A percentile compares a stretch with the other conserved stretches of the same genome.
Evolutionary conservation across 2,329 filamentous ascomycete species (phyloP).

Genomic region (Neoscytalidium dimidiatum): DNA sequence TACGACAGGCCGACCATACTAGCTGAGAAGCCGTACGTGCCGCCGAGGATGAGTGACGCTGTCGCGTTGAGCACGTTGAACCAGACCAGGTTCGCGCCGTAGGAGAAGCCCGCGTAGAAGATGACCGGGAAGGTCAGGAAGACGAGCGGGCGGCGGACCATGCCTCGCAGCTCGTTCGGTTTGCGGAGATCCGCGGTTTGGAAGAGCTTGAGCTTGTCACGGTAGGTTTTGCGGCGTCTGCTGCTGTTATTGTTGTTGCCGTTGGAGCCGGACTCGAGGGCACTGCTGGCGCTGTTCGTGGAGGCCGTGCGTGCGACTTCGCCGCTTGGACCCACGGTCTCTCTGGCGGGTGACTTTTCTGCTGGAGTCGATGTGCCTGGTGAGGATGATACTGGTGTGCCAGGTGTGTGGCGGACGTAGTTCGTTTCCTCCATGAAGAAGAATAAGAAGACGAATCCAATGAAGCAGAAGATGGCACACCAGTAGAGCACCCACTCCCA

Average conservation of each 20-base stretch:
- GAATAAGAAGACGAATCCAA: conserved; percentile 55
- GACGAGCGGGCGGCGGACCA: conserved; percentile 34
- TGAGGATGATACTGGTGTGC: conserved; percentile 21
- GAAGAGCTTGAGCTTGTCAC: conserved; percentile 35
- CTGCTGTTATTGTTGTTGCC: neutral
- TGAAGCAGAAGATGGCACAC: conserved; percentile 55
- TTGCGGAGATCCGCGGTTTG: conserved; percentile 32
- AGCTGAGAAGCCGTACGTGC: conserved; percentile 40
- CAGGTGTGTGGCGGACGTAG: conserved; percentile 43
- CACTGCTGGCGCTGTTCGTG: neutral
- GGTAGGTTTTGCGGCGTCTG: conserved; percentile 30
- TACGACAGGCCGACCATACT: conserved; percentile 42
- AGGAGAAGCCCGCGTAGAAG: conserved; percentile 42
- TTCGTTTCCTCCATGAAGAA: conserved; percentile 65
- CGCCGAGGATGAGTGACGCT: conserved; percentile 40
- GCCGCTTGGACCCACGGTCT: neutral
- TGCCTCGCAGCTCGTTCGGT: conserved; percentile 29
- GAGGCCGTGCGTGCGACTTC: conserved; percentile 20
- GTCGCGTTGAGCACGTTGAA: conserved; percentile 49
- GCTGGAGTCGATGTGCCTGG: conserved; percentile 2
- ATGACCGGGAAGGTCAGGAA: conserved; percentile 43
- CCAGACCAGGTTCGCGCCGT: conserved; percentile 43
- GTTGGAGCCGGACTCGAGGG: neutral
- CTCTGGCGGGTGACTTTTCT: neutral
- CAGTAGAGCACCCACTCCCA: conserved; percentile 48